Percentiles rank a stretch among this genome's conserved stretches.
Conservation (phyloP, 2,329 filamentous ascomycete species). For the Cadophora malorum region DNA sequence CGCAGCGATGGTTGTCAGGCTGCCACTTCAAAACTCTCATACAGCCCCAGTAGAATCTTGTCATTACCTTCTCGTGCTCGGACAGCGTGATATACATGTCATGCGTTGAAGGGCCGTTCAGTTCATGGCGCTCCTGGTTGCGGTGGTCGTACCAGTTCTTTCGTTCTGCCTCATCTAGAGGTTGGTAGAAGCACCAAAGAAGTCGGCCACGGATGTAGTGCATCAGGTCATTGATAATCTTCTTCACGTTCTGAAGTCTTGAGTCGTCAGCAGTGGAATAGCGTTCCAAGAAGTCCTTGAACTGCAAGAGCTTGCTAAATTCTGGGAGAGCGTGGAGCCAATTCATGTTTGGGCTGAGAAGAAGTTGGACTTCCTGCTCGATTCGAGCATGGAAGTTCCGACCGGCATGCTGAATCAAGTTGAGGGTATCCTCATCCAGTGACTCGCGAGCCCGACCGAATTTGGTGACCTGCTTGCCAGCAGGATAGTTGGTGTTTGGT, state of each 20-base stretch:
- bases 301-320: slow-evolving; percentile 41
- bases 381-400: slow-evolving; percentile 58
- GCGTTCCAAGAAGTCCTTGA: slow-evolving; percentile 15
- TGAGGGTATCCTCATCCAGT: slow-evolving; percentile 60
- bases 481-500: background rate
- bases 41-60: slow-evolving; percentile 44
- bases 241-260: background rate
- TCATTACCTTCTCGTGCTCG: slow-evolving; percentile 42
- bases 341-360: slow-evolving; percentile 46
- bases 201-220: slow-evolving; percentile 30
- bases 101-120: background rate
- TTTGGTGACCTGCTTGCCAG: slow-evolving; percentile 36
- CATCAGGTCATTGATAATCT: slow-evolving; percentile 11
- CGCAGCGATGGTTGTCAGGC: background rate
- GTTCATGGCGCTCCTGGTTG: slow-evolving; percentile 16
- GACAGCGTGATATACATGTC: slow-evolving; percentile 33
- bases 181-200: slow-evolving; percentile 26
- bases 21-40: slow-evolving; percentile 25
- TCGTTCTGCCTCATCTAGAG: slow-evolving; percentile 17
- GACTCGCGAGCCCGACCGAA: slow-evolving; percentile 56
- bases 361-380: slow-evolving; percentile 43
- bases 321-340: slow-evolving; percentile 48
- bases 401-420: slow-evolving; percentile 64
- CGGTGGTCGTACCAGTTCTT: slow-evolving; percentile 26
- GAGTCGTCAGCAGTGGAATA: background rate